Evolutionary conservation across 129 eudicot species (phyloP), one percentile per base, ranked within the genome.

Genomic region (Arctium lappa): DNA sequence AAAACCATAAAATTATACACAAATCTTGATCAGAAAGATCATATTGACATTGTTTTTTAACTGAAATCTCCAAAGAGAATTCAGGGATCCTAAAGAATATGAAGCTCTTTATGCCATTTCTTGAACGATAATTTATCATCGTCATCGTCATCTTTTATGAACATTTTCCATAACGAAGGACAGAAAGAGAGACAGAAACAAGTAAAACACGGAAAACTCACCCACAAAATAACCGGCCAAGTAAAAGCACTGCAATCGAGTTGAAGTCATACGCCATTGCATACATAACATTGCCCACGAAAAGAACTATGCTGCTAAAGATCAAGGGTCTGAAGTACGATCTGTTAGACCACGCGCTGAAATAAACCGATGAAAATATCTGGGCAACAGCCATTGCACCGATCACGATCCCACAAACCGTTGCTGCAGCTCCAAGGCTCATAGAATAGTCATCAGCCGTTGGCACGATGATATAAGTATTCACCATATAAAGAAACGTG

Each of bases 311-410:
- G 80, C 98, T 95, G 88, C 98, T 95, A 77, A 95, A 95, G 15
- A 92, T 80, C 85, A 95, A 83, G 38, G 98, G 98, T 75, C 82
- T 91, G 87, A 89, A 92, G 88, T 95, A 95, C 1, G 98, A 95
- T 75, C 85, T 89, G 79, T 92, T 95, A 10, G 98, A 92, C 98
- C 98, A 95, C 34, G 98, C 97, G 84, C 98, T 92, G 73, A 95
- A 95, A 79, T 92, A 95, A 69, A 95, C 97, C 2, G 98, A 91
- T 32, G 98, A 92, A 76, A 95, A 95, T 56, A 95, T 77, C 82
- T 95, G 97, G 16, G 98, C 98, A 69, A 95, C 93, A 39, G 98
- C 98, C 98, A 95, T 95, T 69, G 97, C 92, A 71, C 98, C 98
- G 82, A 95, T 95, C 46, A 95, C 94, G 53, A 95, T 83, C 73